phyloP scores from a whole-genome alignment of 163 green algal genomes.

The Chlamydomonas reinhardtii region DNA sequence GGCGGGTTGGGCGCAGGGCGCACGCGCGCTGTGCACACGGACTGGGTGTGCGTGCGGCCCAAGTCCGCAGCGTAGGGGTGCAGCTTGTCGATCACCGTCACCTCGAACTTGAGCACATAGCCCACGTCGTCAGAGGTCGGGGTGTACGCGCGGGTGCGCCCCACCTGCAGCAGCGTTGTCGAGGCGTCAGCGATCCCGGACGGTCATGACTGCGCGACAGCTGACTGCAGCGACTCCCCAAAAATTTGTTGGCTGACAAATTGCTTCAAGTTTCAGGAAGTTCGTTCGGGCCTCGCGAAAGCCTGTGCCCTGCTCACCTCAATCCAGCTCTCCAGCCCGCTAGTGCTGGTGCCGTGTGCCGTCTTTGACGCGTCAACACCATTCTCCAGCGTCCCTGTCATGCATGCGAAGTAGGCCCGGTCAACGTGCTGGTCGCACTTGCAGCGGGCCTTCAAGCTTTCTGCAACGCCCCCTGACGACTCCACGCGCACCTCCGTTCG shows the following conservation, averaged over 20 bases:
- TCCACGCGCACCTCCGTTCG: conserved; percentile 60
- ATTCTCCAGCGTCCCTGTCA: conserved; percentile 47
- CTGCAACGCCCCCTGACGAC: too few species aligned
- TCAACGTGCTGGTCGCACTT: too few species aligned
- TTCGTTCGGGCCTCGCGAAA: too few species aligned
- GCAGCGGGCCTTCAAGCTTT: too few species aligned
- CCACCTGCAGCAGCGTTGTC: conserved; percentile 66
- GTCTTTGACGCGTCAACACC: conserved; percentile 50
- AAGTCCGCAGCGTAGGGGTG: conserved; percentile 59
- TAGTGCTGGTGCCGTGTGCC: conserved; percentile 53
- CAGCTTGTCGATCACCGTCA: conserved; percentile 77
- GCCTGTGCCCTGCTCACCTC: conserved; percentile 64
- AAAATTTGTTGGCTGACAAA: too few species aligned
- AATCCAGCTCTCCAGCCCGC: conserved; percentile 80
- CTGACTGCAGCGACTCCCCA: too few species aligned
- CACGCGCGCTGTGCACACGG: conserved; percentile 81
- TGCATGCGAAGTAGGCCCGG: neutral
- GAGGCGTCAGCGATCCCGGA: too few species aligned
- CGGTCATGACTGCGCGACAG: too few species aligned
- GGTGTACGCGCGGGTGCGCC: conserved; percentile 78
- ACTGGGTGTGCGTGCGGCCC: conserved; percentile 66
- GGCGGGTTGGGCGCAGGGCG: conserved; percentile 85
- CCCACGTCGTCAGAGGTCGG: conserved; percentile 92
- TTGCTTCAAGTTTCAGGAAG: too few species aligned
- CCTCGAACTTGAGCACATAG: conserved; percentile 93